These are phyloP conservation scores for Populus trichocarpa DNA, from an alignment of 441 rosid genomes.

Conservation along the genomic window DNA sequence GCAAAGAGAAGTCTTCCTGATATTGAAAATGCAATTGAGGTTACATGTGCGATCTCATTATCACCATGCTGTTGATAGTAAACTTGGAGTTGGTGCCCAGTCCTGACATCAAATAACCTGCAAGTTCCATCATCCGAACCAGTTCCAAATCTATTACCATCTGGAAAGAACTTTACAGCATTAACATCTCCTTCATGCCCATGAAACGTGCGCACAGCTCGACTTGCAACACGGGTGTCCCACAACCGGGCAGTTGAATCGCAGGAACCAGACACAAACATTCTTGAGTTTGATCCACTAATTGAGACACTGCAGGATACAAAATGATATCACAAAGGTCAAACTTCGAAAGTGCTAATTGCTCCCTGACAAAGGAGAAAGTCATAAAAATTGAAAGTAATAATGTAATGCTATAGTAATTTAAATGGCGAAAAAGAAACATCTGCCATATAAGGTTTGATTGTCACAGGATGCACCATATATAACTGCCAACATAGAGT, in stretches of 20 bases:
- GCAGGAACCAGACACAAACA: slow-evolving; percentile 94
- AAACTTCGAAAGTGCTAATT: background rate
- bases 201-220: slow-evolving; percentile 81
- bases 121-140: slow-evolving; percentile 98
- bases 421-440: background rate
- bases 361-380: background rate
- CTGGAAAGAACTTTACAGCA: slow-evolving; percentile 95
- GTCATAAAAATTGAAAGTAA: background rate
- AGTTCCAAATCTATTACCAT: slow-evolving; percentile 93
- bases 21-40: slow-evolving; percentile 82
- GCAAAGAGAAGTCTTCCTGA: slow-evolving; percentile 96
- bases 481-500: background rate
- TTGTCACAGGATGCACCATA: background rate
- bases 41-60: slow-evolving; percentile 59
- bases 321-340: background rate
- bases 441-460: background rate
- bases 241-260: slow-evolving; percentile 88
- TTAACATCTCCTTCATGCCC: slow-evolving; percentile 97
- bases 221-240: slow-evolving; percentile 98
- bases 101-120: slow-evolving; percentile 88
- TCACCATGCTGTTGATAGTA: slow-evolving; percentile 55
- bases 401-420: background rate
- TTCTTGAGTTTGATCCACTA: slow-evolving; percentile 63
- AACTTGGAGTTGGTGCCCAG: slow-evolving; percentile 89
- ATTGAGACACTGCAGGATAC: slow-evolving; percentile 69